Evolutionary conservation across 2,329 filamentous ascomycete genomes (phyloP).

Genomic region (Pyrenophora seminiperda): DNA sequence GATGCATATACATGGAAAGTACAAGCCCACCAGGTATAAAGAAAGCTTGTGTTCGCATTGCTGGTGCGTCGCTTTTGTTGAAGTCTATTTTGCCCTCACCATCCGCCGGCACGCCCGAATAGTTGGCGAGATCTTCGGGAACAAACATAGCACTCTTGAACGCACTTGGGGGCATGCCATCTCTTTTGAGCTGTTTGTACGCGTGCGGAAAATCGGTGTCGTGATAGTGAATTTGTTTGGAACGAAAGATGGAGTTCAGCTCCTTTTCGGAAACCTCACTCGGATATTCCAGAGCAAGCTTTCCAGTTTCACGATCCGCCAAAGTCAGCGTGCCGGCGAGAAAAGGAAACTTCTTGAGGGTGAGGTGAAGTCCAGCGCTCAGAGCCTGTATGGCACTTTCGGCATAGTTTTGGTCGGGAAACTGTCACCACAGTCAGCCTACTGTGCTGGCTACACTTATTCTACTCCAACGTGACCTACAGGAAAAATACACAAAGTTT

Average conservation of each 20-base stretch:
- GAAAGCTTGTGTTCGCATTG: slow-evolving; percentile 39
- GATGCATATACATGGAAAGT: slow-evolving; percentile 43
- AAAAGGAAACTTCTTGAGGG: slow-evolving; percentile 36
- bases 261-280: slow-evolving; percentile 23
- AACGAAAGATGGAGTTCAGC: slow-evolving; percentile 25
- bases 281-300: slow-evolving; percentile 36
- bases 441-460: background rate
- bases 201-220: slow-evolving; percentile 26
- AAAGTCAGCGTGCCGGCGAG: slow-evolving; percentile 40
- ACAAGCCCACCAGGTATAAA: slow-evolving; percentile 46
- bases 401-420: slow-evolving; percentile 33
- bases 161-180: slow-evolving; percentile 42
- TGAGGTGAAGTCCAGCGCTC: slow-evolving; percentile 27
- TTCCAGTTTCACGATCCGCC: slow-evolving; percentile 30
- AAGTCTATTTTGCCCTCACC: slow-evolving; percentile 41
- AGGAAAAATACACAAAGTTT: slow-evolving; percentile 39
- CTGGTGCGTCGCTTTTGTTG: slow-evolving; percentile 31
- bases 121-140: slow-evolving; percentile 37
- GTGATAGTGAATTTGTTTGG: slow-evolving; percentile 26
- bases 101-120: slow-evolving; percentile 30
- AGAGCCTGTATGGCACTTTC: slow-evolving; percentile 37
- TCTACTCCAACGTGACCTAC: slow-evolving; percentile 14
- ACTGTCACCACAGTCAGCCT: slow-evolving; percentile 19
- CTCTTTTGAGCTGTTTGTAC: slow-evolving; percentile 38
- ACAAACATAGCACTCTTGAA: slow-evolving; percentile 38